These are phyloP conservation scores for Turnera subulata DNA, from an alignment of 345 rosid genomes.

Conservation along the genomic window DNA sequence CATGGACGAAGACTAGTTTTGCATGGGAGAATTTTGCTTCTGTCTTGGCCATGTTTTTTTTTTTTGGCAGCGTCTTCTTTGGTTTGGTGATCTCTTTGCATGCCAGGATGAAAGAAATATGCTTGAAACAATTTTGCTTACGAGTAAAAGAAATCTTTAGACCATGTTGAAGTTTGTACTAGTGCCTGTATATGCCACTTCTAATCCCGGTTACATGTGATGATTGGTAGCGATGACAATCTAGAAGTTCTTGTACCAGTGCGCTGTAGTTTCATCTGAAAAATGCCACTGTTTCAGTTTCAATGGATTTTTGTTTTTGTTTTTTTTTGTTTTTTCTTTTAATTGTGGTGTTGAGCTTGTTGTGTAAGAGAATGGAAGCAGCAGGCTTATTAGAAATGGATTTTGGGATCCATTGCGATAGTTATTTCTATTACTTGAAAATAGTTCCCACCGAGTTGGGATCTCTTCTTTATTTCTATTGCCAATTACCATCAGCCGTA, in stretches of 20 bases:
- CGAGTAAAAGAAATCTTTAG: background rate
- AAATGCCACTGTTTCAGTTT: background rate
- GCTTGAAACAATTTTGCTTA: conserved; percentile 19
- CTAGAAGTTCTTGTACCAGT: background rate
- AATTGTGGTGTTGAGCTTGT: too few species aligned
- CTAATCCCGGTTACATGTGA: too few species aligned
- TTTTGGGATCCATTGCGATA: too few species aligned
- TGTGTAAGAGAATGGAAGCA: too few species aligned
- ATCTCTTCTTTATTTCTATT: too few species aligned
- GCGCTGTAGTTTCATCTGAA: conserved; percentile 1
- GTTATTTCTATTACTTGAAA: too few species aligned
- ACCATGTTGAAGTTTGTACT: background rate
- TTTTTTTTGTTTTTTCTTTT: too few species aligned
- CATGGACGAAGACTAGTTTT: conserved; percentile 60
- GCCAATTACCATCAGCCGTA: too few species aligned
- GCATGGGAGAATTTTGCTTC: background rate
- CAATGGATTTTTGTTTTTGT: too few species aligned
- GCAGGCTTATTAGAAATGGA: too few species aligned
- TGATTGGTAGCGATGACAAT: background rate
- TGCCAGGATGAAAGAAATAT: background rate
- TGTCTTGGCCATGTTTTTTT: background rate
- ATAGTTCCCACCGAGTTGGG: too few species aligned
- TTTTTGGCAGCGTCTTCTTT: background rate
- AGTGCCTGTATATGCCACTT: conserved; percentile 19
- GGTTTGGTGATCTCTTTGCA: background rate